phyloP scores from a whole-genome alignment of 768 basidiomycete species.

The Podaxis rugospora region DNA sequence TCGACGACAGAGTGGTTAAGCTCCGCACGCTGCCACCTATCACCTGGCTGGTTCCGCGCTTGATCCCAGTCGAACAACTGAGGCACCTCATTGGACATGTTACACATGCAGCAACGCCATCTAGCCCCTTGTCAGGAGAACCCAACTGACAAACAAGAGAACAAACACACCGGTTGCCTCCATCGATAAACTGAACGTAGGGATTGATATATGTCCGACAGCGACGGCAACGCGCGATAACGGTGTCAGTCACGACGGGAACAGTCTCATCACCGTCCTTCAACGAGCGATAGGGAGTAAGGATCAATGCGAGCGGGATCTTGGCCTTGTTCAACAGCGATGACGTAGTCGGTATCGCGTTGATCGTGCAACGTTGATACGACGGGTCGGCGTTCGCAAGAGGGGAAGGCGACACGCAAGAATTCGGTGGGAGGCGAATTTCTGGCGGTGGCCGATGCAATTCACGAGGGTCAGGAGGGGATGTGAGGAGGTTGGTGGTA shows the following conservation, averaged over 20 bases:
- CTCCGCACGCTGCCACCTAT: conserved; percentile 92
- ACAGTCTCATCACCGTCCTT: conserved; percentile 82
- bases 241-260: conserved; percentile 88
- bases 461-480: no score
- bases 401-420: conserved; percentile 73
- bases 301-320: conserved; percentile 81
- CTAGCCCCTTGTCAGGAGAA: conserved; percentile 27
- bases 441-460: no score
- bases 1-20: conserved; percentile 94
- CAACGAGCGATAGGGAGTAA: conserved; percentile 87
- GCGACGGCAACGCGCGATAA: conserved; percentile 93
- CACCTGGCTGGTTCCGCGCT: conserved; percentile 86
- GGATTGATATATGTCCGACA: conserved; percentile 98
- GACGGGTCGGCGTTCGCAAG: conserved; percentile 83
- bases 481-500: no score
- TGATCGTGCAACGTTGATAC: conserved; percentile 89
- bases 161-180: conserved; percentile 72
- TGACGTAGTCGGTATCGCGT: conserved; percentile 88
- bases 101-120: conserved; percentile 99
- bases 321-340: conserved; percentile 86
- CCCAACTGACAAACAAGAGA: neutral
- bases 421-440: conserved; percentile 69
- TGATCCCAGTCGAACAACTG: conserved; percentile 99
- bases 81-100: conserved; percentile 96
- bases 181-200: conserved; percentile 96